A percentile compares a stretch with the other conserved stretches of the same genome.
Evolutionary conservation across 257 asterid species (phyloP).

Genomic region (Penstemon barbatus): DNA sequence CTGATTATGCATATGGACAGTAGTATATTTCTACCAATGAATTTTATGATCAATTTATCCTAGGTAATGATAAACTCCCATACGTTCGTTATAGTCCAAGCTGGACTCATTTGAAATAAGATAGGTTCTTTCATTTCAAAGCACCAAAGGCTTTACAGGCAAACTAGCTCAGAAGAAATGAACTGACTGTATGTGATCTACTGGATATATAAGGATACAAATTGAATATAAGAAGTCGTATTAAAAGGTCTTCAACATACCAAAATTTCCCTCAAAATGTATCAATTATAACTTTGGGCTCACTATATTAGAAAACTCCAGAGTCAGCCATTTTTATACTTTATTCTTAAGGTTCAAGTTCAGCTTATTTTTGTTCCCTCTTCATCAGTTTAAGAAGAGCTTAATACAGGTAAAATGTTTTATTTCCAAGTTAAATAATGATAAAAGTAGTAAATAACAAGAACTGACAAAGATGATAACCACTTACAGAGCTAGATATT

Average conservation of each 20-base stretch:
- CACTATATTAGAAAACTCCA: no score
- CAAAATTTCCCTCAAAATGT: neutral
- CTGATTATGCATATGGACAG: neutral
- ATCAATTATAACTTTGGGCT: neutral
- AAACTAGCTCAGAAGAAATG: neutral
- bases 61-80: neutral
- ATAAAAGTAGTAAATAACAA: neutral
- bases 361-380: no score
- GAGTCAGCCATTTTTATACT: no score
- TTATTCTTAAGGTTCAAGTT: no score
- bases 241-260: neutral
- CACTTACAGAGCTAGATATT: constrained; percentile 91
- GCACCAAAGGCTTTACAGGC: neutral
- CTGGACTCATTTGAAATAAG: neutral
- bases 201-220: neutral
- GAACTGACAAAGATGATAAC: constrained; percentile 11
- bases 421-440: constrained; percentile 9
- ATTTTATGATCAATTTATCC: neutral
- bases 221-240: no score
- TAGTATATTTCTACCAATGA: neutral
- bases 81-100: neutral
- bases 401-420: neutral
- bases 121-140: neutral
- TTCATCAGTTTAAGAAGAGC: neutral
- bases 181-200: neutral